These are phyloP conservation scores for Margaritispora aquatica DNA, from an alignment of 495 filamentous ascomycete genomes.

Conservation along the genomic window DNA sequence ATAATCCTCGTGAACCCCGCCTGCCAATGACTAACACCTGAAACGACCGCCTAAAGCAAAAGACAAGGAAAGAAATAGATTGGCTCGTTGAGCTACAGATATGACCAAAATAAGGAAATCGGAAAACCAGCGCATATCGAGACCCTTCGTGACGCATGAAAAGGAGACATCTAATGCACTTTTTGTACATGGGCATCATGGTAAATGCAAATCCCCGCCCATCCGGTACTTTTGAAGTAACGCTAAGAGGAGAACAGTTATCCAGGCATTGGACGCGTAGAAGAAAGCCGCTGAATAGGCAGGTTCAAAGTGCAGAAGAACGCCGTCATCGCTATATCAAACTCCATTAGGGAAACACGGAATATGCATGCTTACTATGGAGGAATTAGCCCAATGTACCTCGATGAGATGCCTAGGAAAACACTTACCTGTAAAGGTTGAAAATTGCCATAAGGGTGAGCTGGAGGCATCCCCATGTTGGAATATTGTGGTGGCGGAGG, in stretches of 20 bases:
- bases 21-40: neutral
- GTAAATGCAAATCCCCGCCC: slow-evolving; percentile 28
- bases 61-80: neutral
- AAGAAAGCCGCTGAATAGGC: slow-evolving; percentile 23
- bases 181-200: slow-evolving; percentile 28
- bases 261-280: slow-evolving; percentile 26
- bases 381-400: slow-evolving; percentile 4
- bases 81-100: slow-evolving; percentile 3
- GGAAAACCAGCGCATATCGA: slow-evolving; percentile 20
- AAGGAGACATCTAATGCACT: slow-evolving; percentile 28
- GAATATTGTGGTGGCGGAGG: slow-evolving; percentile 84
- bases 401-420: neutral
- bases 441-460: slow-evolving; percentile 44
- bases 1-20: slow-evolving; percentile 2
- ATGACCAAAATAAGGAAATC: slow-evolving; percentile 6
- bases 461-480: slow-evolving; percentile 74
- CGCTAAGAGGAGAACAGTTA: slow-evolving; percentile 28
- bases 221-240: slow-evolving; percentile 30
- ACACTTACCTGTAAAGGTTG: slow-evolving; percentile 26
- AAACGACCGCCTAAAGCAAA: slow-evolving; percentile 10
- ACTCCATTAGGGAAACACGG: slow-evolving; percentile 27
- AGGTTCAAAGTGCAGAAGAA: slow-evolving; percentile 21
- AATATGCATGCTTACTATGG: slow-evolving; percentile 25
- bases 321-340: slow-evolving; percentile 27
- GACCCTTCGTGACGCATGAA: slow-evolving; percentile 26